A percentile compares a stretch with the other conserved stretches of the same genome.
phyloP scores from a whole-genome alignment of 1,139 yeast species.

The Blastobotrys illinoisensis region DNA sequence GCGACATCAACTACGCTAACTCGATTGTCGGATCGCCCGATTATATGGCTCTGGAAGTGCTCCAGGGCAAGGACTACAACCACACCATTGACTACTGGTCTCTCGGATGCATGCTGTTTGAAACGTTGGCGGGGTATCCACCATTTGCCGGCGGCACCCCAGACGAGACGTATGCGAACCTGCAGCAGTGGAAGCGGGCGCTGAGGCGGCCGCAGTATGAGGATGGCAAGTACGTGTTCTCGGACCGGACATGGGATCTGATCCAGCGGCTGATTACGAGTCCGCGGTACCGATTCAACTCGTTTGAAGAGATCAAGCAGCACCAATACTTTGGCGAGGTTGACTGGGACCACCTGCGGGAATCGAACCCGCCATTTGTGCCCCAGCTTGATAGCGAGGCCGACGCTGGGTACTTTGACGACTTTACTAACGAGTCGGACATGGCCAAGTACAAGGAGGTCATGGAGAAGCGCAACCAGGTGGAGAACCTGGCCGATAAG shows the following conservation, averaged over 20 bases:
- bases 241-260: constrained; percentile 95
- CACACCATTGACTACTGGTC: constrained; percentile 99
- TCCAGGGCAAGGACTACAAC: constrained; percentile 90
- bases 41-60: constrained; percentile 96
- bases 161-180: constrained; percentile 90
- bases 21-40: constrained; percentile 98
- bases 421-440: constrained; percentile 91
- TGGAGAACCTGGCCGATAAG: constrained; percentile 74
- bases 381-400: constrained; percentile 96
- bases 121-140: constrained; percentile 90
- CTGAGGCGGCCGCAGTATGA: constrained; percentile 87
- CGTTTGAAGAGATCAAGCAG: constrained; percentile 72
- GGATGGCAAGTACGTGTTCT: constrained; percentile 85
- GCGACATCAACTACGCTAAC: constrained; percentile 74
- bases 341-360: constrained; percentile 67
- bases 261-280: constrained; percentile 70
- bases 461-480: constrained; percentile 78
- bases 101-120: constrained; percentile 89
- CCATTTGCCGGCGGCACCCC: constrained; percentile 93
- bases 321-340: constrained; percentile 82
- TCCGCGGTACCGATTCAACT: constrained; percentile 67
- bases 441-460: constrained; percentile 98
- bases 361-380: constrained; percentile 77
- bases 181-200: constrained; percentile 88
- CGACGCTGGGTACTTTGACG: constrained; percentile 98